Conservation (phyloP, 2,329 filamentous ascomycete species). For the Ascochyta lentis region DNA sequence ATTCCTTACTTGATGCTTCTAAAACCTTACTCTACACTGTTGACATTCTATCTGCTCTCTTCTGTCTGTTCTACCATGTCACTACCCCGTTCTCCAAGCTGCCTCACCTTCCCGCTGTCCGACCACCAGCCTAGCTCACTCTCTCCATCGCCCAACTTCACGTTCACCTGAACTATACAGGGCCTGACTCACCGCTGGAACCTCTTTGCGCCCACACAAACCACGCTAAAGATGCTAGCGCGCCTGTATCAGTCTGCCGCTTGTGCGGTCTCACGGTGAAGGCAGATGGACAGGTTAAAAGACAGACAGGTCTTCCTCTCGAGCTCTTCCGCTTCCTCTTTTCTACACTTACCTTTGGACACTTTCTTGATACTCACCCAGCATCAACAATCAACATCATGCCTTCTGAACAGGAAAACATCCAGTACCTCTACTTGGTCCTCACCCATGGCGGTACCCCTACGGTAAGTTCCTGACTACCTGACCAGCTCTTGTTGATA, state of each 20-base stretch:
- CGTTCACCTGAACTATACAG: slow-evolving; percentile 15
- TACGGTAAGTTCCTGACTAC: slow-evolving; percentile 20
- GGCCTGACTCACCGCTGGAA: slow-evolving; percentile 7
- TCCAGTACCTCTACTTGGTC: slow-evolving; percentile 40
- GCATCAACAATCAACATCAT: slow-evolving; percentile 20
- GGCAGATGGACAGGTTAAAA: slow-evolving; percentile 2
- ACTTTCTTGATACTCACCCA: not conserved
- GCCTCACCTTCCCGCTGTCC: too few relatives aligned
- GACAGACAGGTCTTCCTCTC: slow-evolving; percentile 1
- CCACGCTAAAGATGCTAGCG: slow-evolving; percentile 12
- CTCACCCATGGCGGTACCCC: slow-evolving; percentile 35
- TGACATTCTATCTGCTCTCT: too few relatives aligned
- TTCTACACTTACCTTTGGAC: not conserved
- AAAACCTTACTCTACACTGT: too few relatives aligned
- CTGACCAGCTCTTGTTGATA: not conserved
- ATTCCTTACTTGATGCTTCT: too few relatives aligned
- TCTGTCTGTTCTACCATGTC: too few relatives aligned
- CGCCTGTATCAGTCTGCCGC: slow-evolving; percentile 15
- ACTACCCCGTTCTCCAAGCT: too few relatives aligned
- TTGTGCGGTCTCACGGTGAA: slow-evolving; percentile 17
- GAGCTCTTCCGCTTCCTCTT: not conserved
- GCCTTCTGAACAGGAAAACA: slow-evolving; percentile 40
- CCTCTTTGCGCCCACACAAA: not conserved
- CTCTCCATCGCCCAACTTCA: not conserved
- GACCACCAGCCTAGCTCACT: too few relatives aligned